Conservation (phyloP, 2,329 filamentous ascomycete genomes). For the Fusarium liriodendri region DNA sequence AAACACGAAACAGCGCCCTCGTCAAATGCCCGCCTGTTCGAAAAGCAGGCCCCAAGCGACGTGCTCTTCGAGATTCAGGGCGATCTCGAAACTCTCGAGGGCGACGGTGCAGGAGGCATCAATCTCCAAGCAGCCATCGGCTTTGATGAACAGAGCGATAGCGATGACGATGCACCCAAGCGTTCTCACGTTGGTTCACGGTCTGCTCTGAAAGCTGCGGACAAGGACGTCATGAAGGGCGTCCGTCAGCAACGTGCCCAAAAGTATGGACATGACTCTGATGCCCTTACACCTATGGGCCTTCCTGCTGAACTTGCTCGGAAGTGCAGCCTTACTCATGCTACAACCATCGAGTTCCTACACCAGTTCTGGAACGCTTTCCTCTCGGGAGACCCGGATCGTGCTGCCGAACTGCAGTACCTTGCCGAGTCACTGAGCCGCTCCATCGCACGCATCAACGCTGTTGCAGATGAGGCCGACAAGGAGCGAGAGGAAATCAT, state of each 20-base stretch:
- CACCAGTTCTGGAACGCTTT: slow-evolving; percentile 97
- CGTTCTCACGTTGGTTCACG: slow-evolving; percentile 75
- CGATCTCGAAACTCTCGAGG: slow-evolving; percentile 67
- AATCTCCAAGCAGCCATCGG: slow-evolving; percentile 74
- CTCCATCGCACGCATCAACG: slow-evolving; percentile 81
- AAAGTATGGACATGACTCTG: slow-evolving; percentile 62
- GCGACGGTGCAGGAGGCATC: slow-evolving; percentile 61
- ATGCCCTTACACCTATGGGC: slow-evolving; percentile 64
- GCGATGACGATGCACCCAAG: slow-evolving; percentile 69
- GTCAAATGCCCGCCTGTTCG: slow-evolving; percentile 65
- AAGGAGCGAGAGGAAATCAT: slow-evolving; percentile 75
- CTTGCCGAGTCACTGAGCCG: slow-evolving; percentile 84
- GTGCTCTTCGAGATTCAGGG: slow-evolving; percentile 73
- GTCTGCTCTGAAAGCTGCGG: slow-evolving; percentile 71
- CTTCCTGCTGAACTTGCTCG: slow-evolving; percentile 66
- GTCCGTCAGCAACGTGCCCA: slow-evolving; percentile 71
- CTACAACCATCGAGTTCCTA: slow-evolving; percentile 94
- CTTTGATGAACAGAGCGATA: slow-evolving; percentile 76
- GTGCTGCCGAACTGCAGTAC: slow-evolving; percentile 82
- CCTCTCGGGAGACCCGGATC: slow-evolving; percentile 85
- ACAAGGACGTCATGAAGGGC: slow-evolving; percentile 73
- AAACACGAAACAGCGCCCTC: slow-evolving; percentile 63
- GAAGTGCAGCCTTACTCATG: slow-evolving; percentile 78
- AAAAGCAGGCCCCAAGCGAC: slow-evolving; percentile 75
- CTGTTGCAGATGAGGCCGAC: slow-evolving; percentile 85